These are phyloP conservation scores for Trichomonascus vanleenenianus DNA, from an alignment of 805 yeast genomes.

Conservation along the genomic window DNA sequence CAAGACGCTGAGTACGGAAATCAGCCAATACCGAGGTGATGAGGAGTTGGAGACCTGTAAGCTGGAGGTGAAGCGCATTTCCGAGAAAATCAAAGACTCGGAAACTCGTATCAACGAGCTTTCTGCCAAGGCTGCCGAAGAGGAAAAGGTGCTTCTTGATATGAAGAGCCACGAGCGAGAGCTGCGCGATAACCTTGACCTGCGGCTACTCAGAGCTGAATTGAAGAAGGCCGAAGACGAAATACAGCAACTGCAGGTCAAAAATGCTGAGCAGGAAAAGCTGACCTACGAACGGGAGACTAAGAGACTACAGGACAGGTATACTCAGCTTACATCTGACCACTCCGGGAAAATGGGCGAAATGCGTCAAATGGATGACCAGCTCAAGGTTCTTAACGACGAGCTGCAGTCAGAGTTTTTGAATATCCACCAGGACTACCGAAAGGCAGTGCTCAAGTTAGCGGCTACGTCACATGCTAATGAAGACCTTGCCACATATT, in stretches of 20 bases:
- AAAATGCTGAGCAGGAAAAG: conserved; percentile 53
- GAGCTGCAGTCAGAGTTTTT: conserved; percentile 68
- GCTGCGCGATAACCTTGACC: conserved; percentile 55
- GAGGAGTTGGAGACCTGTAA: conserved; percentile 16
- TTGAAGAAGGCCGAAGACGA: conserved; percentile 31
- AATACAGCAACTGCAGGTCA: conserved; percentile 41
- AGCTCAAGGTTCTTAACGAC: conserved; percentile 42
- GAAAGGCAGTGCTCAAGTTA: conserved; percentile 62
- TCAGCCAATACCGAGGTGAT: conserved; percentile 6
- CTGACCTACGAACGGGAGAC: conserved; percentile 56
- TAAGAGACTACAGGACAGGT: conserved; percentile 38
- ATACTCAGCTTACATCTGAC: conserved; percentile 49
- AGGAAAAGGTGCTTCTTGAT: conserved; percentile 42
- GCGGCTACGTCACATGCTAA: conserved; percentile 70
- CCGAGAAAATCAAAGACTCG: conserved; percentile 15
- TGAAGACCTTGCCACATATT: conserved; percentile 73
- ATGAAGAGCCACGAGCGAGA: conserved; percentile 55
- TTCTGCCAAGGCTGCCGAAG: conserved; percentile 20
- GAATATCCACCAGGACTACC: conserved; percentile 55
- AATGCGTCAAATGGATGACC: conserved; percentile 71
- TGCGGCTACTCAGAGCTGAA: conserved; percentile 38
- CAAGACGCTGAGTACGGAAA: not conserved
- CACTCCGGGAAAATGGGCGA: conserved; percentile 82
- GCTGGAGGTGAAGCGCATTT: conserved; percentile 22
- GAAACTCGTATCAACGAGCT: conserved; percentile 18